These are phyloP conservation scores for Populus nigra DNA, from an alignment of 345 rosid species.

Conservation along the genomic window DNA sequence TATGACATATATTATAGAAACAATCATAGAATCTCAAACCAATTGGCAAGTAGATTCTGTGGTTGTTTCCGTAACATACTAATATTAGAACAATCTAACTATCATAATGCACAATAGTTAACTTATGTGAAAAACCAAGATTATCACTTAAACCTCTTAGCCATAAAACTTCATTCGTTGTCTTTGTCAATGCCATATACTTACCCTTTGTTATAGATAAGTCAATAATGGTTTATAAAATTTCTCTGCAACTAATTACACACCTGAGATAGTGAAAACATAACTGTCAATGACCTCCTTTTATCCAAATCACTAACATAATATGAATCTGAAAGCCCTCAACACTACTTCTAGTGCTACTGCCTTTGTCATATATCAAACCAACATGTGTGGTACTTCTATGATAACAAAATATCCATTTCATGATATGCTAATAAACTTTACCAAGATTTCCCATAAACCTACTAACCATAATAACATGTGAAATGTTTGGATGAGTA, in stretches of 20 bases:
- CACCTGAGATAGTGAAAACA: background rate
- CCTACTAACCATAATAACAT: too few species aligned
- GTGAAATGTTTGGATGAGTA: too few species aligned
- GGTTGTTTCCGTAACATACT: too few species aligned
- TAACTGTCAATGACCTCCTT: background rate
- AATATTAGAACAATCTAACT: too few species aligned
- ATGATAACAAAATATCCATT: background rate
- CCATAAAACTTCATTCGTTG: background rate
- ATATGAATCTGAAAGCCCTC: background rate
- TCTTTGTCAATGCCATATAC: background rate
- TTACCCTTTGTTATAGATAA: background rate
- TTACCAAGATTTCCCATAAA: background rate
- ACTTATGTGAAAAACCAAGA: background rate
- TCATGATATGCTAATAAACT: background rate
- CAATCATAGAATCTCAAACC: too few species aligned
- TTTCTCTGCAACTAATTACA: background rate
- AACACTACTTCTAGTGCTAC: background rate
- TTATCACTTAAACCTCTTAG: background rate
- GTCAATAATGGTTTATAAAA: background rate
- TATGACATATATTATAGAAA: too few species aligned
- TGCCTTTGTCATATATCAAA: background rate
- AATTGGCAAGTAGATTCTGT: too few species aligned
- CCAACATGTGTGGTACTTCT: background rate
- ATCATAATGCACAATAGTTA: background rate
- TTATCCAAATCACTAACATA: background rate